A percentile compares a stretch with the other conserved stretches of the same genome.
These are phyloP conservation scores for Cladophialophora immunda DNA, from an alignment of 2,329 filamentous ascomycete species.

Conservation along the genomic window DNA sequence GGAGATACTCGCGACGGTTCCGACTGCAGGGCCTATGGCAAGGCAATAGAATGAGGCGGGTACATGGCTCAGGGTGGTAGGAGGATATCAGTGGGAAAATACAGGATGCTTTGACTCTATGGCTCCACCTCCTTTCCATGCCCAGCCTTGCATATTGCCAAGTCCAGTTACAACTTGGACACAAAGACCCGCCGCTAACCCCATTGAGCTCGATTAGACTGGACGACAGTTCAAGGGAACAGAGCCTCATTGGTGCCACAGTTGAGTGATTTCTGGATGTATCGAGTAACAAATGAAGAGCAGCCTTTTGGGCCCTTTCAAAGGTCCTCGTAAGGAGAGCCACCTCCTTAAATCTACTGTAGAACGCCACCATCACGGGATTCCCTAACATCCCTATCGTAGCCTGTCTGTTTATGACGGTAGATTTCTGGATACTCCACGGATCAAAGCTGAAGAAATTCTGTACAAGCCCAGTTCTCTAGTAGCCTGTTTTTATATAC, in stretches of 20 bases:
- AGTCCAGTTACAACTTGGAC: neutral
- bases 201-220: neutral
- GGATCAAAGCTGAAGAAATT: no score
- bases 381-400: neutral
- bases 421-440: no score
- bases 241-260: neutral
- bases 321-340: neutral
- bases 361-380: neutral
- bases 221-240: neutral
- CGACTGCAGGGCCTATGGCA: neutral
- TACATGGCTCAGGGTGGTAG: neutral
- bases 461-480: no score
- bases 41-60: neutral
- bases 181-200: neutral
- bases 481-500: no score
- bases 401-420: no score
- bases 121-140: slow-evolving; percentile 4
- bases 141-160: neutral
- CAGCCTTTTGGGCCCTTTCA: neutral
- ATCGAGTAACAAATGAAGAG: neutral
- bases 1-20: neutral
- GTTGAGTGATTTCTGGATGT: neutral
- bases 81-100: no score
- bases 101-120: neutral
- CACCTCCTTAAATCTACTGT: neutral